A percentile compares a stretch with the other conserved stretches of the same genome.
phyloP scores from a whole-genome alignment of 148 eudicot genomes.

The Rhododendron griersonianum region DNA sequence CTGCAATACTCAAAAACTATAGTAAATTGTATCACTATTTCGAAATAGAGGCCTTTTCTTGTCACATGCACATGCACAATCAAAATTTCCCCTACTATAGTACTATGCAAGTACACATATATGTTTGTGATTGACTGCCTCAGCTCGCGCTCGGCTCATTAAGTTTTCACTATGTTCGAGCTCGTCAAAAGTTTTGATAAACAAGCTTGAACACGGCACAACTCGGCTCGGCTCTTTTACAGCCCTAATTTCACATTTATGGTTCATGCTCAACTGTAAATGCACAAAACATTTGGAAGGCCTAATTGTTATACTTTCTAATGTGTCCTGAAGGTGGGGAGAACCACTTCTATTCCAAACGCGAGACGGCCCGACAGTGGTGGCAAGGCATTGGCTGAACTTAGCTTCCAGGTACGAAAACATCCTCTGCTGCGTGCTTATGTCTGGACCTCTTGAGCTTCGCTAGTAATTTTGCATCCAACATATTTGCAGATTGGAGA shows the following conservation, averaged over 20 bases:
- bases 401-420: constrained; percentile 41
- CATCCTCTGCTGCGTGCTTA: neutral
- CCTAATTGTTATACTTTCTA: neutral
- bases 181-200: neutral
- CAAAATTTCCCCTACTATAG: neutral
- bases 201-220: neutral
- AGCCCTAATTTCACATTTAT: neutral
- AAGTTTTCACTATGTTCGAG: neutral
- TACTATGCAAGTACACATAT: neutral
- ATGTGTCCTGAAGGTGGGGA: constrained; percentile 46
- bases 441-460: neutral
- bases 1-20: neutral
- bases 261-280: neutral
- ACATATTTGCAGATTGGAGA: constrained; percentile 46
- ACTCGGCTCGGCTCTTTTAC: neutral
- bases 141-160: neutral
- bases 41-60: neutral
- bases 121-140: neutral
- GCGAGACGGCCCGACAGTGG: constrained; percentile 47
- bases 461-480: neutral
- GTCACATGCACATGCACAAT: neutral
- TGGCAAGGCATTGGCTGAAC: constrained; percentile 46
- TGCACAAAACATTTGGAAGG: neutral
- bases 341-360: constrained; percentile 42
- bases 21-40: neutral